A percentile compares a stretch with the other conserved stretches of the same genome.
Conservation (phyloP, 176 grass and related monocot species). For the Eleusine coracana region DNA sequence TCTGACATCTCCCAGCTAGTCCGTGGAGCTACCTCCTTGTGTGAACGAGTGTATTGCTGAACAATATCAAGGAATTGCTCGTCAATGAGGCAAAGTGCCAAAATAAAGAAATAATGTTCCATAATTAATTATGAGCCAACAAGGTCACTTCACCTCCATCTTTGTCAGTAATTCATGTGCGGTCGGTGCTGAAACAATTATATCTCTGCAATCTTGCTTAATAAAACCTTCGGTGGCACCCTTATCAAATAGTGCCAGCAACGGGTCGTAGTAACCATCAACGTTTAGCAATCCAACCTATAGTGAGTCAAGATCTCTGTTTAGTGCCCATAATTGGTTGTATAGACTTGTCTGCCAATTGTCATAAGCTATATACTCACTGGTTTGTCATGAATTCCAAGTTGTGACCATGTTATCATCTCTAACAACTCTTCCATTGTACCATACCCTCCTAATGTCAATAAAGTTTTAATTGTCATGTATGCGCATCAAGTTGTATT, state of each 20-base stretch:
- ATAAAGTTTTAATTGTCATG: conserved; percentile 35
- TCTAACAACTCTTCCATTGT: conserved; percentile 98
- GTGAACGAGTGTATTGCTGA: conserved; percentile 81
- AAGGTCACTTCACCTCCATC: conserved; percentile 74
- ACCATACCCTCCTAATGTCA: conserved; percentile 82
- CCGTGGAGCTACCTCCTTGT: conserved; percentile 69
- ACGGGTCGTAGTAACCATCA: conserved; percentile 94
- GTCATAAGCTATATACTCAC: conserved; percentile 49
- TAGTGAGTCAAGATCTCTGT: conserved; percentile 27
- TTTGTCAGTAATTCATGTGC: conserved; percentile 76
- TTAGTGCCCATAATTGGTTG: conserved; percentile 17
- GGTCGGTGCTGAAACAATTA: conserved; percentile 81
- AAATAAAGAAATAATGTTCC: background rate
- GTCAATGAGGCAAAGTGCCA: conserved; percentile 23
- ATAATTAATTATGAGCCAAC: background rate
- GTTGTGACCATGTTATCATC: conserved; percentile 99
- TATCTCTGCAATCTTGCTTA: conserved; percentile 74
- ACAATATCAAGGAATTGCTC: conserved; percentile 24
- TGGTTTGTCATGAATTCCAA: conserved; percentile 94
- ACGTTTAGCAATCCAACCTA: conserved; percentile 94
- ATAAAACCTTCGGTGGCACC: conserved; percentile 89
- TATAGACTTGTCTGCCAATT: conserved; percentile 11
- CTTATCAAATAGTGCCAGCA: conserved; percentile 88
- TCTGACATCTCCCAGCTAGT: conserved; percentile 82
- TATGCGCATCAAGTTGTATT: background rate